phyloP scores from a whole-genome alignment of 2,329 filamentous ascomycete genomes.

The Aureobasidium musti region DNA sequence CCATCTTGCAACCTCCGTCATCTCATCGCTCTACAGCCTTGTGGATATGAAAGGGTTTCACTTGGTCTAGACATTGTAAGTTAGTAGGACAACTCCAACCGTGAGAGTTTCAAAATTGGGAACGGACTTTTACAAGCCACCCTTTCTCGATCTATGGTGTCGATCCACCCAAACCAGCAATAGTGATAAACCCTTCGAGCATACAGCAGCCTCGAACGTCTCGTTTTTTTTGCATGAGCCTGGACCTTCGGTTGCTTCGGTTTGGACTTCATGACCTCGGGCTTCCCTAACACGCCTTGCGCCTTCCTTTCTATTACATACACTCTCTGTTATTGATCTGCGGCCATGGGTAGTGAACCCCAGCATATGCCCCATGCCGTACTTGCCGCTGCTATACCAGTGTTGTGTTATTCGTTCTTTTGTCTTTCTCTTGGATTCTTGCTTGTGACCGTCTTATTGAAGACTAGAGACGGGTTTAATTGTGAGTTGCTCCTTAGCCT shows the following conservation, averaged over 20 bases:
- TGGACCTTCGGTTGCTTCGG: neutral
- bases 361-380: constrained; percentile 22
- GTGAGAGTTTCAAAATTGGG: constrained; percentile 7
- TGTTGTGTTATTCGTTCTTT: constrained; percentile 31
- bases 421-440: constrained; percentile 30
- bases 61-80: constrained; percentile 6
- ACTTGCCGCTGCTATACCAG: constrained; percentile 30
- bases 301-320: neutral
- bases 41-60: constrained; percentile 3
- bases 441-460: constrained; percentile 29
- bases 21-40: neutral
- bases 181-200: neutral
- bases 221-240: neutral
- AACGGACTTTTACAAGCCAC: neutral
- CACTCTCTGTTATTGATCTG: neutral
- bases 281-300: neutral
- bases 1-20: neutral
- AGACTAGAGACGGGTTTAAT: constrained; percentile 31
- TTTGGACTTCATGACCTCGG: neutral
- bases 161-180: neutral
- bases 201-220: neutral
- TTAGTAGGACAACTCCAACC: neutral
- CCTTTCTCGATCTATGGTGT: neutral
- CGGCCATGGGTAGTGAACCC: constrained; percentile 1
- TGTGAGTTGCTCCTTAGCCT: constrained; percentile 8